Conservation (phyloP, 352 stramenopile species). For the Pythium volutum region DNA sequence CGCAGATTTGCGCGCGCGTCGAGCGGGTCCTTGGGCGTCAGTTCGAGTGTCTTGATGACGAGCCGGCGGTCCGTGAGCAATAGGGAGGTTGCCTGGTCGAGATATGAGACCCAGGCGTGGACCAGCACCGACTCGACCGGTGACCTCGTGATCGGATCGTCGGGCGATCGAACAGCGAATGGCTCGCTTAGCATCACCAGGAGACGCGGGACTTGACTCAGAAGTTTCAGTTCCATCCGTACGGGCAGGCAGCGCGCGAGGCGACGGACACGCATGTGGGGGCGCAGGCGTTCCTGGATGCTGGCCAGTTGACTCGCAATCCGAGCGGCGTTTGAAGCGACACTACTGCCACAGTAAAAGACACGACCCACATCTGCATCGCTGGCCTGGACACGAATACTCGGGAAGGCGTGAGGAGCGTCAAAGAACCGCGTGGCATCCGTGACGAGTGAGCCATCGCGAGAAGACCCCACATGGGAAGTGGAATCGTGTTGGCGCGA, state of each 20-base stretch:
- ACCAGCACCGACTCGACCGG: background rate
- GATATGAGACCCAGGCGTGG: background rate
- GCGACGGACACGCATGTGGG: background rate
- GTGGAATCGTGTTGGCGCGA: background rate
- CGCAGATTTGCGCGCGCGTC: background rate
- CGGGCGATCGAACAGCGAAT: background rate
- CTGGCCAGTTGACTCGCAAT: background rate
- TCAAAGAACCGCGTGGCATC: slow-evolving; percentile 13
- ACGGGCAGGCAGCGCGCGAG: background rate
- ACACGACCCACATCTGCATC: background rate
- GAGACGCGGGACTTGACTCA: background rate
- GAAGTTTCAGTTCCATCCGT: background rate
- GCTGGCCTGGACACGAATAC: background rate
- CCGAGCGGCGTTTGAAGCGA: background rate
- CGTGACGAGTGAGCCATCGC: background rate
- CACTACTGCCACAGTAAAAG: background rate
- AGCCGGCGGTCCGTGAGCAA: background rate
- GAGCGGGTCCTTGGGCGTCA: background rate
- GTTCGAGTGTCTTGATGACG: background rate
- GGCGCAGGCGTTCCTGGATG: background rate
- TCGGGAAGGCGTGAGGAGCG: background rate
- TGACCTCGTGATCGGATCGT: background rate
- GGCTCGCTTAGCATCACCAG: background rate
- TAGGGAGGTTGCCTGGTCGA: background rate
- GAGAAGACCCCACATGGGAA: background rate